A percentile compares a stretch with the other conserved stretches of the same genome.
Evolutionary conservation across 1,284 basidiomycete species (phyloP).

Genomic region (Tylopilus orsonianus): DNA sequence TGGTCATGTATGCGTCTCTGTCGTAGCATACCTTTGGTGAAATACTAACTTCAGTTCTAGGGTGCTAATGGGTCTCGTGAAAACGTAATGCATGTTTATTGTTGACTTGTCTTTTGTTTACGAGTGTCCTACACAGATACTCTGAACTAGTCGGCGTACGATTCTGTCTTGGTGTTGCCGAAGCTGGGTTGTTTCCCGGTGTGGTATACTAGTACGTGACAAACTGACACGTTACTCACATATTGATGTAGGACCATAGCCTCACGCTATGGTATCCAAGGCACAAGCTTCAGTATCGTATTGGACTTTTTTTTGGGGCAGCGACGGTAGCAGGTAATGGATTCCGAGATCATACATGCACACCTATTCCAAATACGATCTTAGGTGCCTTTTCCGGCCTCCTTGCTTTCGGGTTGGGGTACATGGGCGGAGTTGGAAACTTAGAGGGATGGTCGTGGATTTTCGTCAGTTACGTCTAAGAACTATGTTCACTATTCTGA

Average conservation of each 20-base stretch:
- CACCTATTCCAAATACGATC: slow-evolving; percentile 19
- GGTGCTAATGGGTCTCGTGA: slow-evolving; percentile 67
- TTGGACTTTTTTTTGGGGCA: slow-evolving; percentile 41
- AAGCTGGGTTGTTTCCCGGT: slow-evolving; percentile 70
- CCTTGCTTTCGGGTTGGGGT: slow-evolving; percentile 28
- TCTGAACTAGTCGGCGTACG: slow-evolving; percentile 61
- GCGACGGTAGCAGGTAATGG: slow-evolving; percentile 28
- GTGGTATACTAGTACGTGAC: slow-evolving; percentile 59
- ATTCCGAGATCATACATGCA: neutral
- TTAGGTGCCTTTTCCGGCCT: slow-evolving; percentile 36
- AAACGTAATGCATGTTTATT: slow-evolving; percentile 44
- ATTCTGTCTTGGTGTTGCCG: slow-evolving; percentile 61
- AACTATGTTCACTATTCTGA: neutral
- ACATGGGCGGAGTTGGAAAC: slow-evolving; percentile 28
- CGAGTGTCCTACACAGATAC: slow-evolving; percentile 46
- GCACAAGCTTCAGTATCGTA: slow-evolving; percentile 36
- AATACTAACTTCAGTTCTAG: slow-evolving; percentile 32
- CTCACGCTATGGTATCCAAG: slow-evolving; percentile 39
- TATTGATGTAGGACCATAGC: slow-evolving; percentile 14
- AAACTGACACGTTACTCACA: slow-evolving; percentile 28
- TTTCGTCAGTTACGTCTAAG: slow-evolving; percentile 26
- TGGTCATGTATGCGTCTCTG: slow-evolving; percentile 41
- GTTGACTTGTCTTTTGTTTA: slow-evolving; percentile 2
- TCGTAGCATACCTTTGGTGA: neutral
- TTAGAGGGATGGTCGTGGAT: slow-evolving; percentile 40